Evolutionary conservation across 495 filamentous ascomycete genomes (phyloP).

Genomic region (Letharia columbiana): DNA sequence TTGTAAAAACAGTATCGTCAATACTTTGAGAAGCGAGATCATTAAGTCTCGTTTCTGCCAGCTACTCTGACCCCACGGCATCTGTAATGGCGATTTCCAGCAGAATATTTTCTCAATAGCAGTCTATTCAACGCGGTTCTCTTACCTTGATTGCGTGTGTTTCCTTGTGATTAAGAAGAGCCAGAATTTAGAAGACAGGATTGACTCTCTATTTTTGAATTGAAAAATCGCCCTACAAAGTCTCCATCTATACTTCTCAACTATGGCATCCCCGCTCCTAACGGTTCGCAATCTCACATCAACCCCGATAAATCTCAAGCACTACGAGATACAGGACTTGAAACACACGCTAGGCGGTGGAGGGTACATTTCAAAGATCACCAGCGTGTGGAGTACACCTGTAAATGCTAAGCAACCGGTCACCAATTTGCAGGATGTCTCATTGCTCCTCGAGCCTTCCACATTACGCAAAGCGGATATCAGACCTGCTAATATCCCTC

Average conservation of each 20-base stretch:
- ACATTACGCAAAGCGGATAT: slow-evolving; percentile 47
- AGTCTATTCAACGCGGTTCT: background rate
- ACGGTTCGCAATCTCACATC: slow-evolving; percentile 84
- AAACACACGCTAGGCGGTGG: slow-evolving; percentile 21
- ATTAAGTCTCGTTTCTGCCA: background rate
- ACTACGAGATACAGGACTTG: slow-evolving; percentile 48
- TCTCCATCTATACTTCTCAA: background rate
- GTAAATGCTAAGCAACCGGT: slow-evolving; percentile 29
- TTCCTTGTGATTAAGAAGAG: background rate
- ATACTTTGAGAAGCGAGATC: too few species aligned
- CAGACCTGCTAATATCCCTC: slow-evolving; percentile 37
- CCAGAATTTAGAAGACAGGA: background rate
- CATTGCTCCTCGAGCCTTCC: slow-evolving; percentile 52
- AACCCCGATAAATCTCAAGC: slow-evolving; percentile 64
- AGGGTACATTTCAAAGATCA: slow-evolving; percentile 39
- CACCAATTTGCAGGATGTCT: slow-evolving; percentile 50
- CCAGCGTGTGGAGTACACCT: slow-evolving; percentile 33
- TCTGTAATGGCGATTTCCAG: background rate
- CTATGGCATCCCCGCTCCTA: slow-evolving; percentile 34
- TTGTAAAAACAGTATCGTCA: too few species aligned
- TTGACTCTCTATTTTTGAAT: background rate
- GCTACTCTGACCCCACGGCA: background rate
- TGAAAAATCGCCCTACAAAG: background rate
- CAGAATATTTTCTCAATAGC: background rate
- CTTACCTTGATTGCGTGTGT: background rate